Conservation (phyloP, 805 yeast species). For the Myxozyma nipponensis region DNA sequence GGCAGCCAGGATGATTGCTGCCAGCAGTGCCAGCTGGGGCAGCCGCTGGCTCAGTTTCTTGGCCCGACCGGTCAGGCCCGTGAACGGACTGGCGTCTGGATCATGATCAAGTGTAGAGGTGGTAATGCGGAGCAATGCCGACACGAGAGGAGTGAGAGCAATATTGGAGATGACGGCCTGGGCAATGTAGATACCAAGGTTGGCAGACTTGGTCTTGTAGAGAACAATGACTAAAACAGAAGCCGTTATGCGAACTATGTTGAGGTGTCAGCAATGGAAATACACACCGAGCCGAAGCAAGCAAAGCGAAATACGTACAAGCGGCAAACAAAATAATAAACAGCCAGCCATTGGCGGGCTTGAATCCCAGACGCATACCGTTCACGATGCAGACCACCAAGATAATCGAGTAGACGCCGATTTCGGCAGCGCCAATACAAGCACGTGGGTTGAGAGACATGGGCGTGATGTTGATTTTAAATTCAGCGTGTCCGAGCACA, state of each 20-base stretch:
- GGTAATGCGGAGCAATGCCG: not conserved
- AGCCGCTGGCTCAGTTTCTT: not conserved
- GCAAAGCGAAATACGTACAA: not conserved
- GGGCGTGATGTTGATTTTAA: too few species aligned
- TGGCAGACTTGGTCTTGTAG: not conserved
- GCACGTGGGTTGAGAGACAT: not conserved
- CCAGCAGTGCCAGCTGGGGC: not conserved
- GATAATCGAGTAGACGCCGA: not conserved
- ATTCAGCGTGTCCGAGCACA: too few species aligned
- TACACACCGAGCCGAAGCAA: not conserved
- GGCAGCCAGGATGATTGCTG: not conserved
- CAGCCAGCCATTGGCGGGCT: not conserved
- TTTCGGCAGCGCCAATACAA: not conserved
- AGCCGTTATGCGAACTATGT: not conserved
- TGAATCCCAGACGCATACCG: not conserved
- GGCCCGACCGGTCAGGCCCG: not conserved
- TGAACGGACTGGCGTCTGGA: not conserved
- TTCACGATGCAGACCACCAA: too few species aligned
- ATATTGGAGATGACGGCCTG: not conserved
- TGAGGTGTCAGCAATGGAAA: not conserved
- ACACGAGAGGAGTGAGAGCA: conserved; percentile 1
- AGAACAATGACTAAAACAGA: not conserved
- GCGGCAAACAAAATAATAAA: not conserved
- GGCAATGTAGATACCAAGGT: not conserved
- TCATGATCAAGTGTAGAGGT: not conserved